Evolutionary conservation across 2,329 filamentous ascomycete species (phyloP).

Genomic region (Fusarium zealandicum): DNA sequence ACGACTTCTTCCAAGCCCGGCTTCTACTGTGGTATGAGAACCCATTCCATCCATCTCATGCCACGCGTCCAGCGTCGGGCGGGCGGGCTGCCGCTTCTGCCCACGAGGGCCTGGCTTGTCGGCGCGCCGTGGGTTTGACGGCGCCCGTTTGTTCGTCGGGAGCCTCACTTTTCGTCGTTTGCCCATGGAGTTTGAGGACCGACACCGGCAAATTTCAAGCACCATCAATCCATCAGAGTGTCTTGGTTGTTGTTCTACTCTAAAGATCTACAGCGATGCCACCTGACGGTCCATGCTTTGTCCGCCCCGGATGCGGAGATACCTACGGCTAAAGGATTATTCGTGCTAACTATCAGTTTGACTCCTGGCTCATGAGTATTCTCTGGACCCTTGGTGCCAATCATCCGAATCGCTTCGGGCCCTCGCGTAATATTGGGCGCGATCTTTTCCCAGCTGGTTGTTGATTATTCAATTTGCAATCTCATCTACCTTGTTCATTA

Average conservation of each 20-base stretch:
- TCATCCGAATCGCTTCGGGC: constrained; percentile 12
- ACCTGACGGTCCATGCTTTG: constrained; percentile 20
- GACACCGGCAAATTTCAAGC: too few relatives aligned
- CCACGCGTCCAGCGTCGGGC: too few relatives aligned
- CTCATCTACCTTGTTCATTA: too few relatives aligned
- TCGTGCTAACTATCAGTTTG: background rate
- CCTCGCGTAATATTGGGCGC: background rate
- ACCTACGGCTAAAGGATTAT: constrained; percentile 5
- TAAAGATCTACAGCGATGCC: constrained; percentile 26
- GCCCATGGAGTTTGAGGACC: too few relatives aligned
- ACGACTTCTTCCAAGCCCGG: background rate
- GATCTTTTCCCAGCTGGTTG: too few relatives aligned
- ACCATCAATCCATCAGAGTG: background rate
- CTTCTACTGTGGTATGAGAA: background rate
- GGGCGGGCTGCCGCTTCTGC: background rate
- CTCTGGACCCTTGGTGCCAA: constrained; percentile 19
- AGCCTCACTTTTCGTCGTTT: constrained; percentile 9
- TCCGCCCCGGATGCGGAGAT: constrained; percentile 9
- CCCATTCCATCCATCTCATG: background rate
- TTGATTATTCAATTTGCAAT: too few relatives aligned
- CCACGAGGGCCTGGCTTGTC: background rate
- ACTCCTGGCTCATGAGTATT: too few relatives aligned
- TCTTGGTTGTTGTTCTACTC: background rate
- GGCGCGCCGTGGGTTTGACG: constrained; percentile 19
- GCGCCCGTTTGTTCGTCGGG: constrained; percentile 20